phyloP scores from a whole-genome alignment of 768 basidiomycete species.

The Suillus cothurnatus region DNA sequence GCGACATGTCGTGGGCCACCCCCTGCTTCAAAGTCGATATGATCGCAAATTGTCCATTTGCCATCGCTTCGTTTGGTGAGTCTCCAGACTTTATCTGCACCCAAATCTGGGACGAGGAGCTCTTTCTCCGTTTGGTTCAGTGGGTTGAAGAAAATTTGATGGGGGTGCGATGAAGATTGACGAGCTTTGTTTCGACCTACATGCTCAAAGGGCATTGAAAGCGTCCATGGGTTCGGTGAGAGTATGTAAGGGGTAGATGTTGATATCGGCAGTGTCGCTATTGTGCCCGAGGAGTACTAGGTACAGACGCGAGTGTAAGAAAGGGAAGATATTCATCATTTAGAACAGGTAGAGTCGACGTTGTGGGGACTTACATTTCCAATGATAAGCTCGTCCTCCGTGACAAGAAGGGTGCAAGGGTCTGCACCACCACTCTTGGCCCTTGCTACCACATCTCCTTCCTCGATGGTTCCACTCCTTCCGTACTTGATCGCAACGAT shows the following conservation, averaged over 20 bases:
- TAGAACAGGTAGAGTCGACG: neutral
- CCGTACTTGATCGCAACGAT: conserved; percentile 62
- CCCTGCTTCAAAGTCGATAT: conserved; percentile 53
- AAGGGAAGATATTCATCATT: neutral
- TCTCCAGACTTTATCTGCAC: conserved; percentile 67
- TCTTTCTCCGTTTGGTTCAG: conserved; percentile 52
- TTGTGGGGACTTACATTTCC: conserved; percentile 63
- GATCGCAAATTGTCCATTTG: conserved; percentile 53
- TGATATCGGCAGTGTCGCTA: conserved; percentile 59
- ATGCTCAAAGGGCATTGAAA: conserved; percentile 47
- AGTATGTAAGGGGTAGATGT: conserved; percentile 47
- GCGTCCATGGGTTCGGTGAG: conserved; percentile 32
- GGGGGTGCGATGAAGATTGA: conserved; percentile 76
- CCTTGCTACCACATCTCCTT: conserved; percentile 49
- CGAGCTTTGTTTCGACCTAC: conserved; percentile 66
- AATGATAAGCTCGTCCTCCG: conserved; percentile 59
- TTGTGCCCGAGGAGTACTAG: conserved; percentile 70
- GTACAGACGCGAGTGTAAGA: conserved; percentile 2
- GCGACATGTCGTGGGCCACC: conserved; percentile 74
- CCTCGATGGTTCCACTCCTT: conserved; percentile 35
- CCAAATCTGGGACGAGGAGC: conserved; percentile 75
- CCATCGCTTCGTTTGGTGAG: conserved; percentile 46
- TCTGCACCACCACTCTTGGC: conserved; percentile 55
- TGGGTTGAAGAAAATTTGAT: conserved; percentile 56
- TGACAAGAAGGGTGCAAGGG: conserved; percentile 65